Percentiles rank a stretch among this genome's conserved stretches.
Conservation (phyloP, 495 filamentous ascomycete genomes). For the Staphylotrichum longicolle region DNA sequence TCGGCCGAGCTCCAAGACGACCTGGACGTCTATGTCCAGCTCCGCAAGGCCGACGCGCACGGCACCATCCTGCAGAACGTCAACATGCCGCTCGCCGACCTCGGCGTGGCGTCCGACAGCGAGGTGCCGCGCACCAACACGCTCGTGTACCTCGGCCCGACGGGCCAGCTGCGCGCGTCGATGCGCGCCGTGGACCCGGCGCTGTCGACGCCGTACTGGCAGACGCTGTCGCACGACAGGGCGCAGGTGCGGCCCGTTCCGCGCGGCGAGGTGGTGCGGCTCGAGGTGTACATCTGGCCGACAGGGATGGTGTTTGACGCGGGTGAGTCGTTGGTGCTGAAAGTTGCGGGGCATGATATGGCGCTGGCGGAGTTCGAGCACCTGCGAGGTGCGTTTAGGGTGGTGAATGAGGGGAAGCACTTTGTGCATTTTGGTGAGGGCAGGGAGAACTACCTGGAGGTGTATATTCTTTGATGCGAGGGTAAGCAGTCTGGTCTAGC, state of each 20-base stretch:
- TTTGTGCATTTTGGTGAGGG: background rate
- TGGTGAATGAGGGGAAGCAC: background rate
- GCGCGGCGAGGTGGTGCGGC: background rate
- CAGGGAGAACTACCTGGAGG: background rate
- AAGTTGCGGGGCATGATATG: background rate
- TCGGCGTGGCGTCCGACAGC: background rate
- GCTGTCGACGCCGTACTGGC: background rate
- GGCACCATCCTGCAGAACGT: background rate
- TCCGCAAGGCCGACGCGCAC: background rate
- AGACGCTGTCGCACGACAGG: background rate
- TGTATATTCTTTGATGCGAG: background rate
- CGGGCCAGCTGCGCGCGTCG: slow-evolving; percentile 2
- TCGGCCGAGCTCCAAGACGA: background rate
- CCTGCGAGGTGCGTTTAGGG: background rate
- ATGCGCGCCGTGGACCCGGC: background rate
- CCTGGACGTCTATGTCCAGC: background rate
- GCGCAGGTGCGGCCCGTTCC: background rate
- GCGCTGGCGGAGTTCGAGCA: background rate
- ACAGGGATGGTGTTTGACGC: background rate
- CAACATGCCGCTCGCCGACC: background rate
- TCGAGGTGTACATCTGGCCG: background rate
- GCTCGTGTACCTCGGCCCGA: background rate
- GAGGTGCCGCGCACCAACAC: background rate
- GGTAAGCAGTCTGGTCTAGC: too few relatives aligned
- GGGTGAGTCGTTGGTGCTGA: background rate